Base-by-base conservation (phyloP, 177 flowering plant species). In the Vitis hybrid region DNA sequence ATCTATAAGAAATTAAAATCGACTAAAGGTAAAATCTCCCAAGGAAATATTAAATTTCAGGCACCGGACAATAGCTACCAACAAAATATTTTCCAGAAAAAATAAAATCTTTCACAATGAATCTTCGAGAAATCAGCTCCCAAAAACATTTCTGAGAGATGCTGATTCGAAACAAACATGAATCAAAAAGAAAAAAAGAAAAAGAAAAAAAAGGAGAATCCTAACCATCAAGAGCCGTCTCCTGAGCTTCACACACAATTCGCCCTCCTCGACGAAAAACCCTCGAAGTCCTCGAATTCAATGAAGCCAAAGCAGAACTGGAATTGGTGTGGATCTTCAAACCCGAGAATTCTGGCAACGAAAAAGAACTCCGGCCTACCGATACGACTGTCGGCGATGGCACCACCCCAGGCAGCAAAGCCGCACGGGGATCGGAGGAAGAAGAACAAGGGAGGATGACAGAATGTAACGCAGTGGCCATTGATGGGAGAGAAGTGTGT, bases 161-260 rank as follows among this genome's bases (percentile, higher is more conserved):
- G 11, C 4, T 15, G 11, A 11, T 20, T 31, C 15, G 15, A 33
- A 58, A 15, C 47, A 12, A 28, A 20, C 14, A 47, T n/a, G 5
- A 54, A 60, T 7, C 7, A 24, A 52, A 9, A 31, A 12, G 2
- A 53, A 63, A 19, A 28, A 53, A 1, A 33, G 19, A 19, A n/a
- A 33, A n/a, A 3, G 49, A 1, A 17, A 11, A 4, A n/a, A 17
- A 53, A 49, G 15, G 51, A 38, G 44, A 68, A 63, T 58, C 22
- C 65, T 53, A 19, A 73, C 76, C 28, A 11, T 54, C 67, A 15
- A 63, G 60, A 38, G 67, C 71, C 14, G 68, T 62, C 7, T 55
- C 76, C 56, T 67, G 76, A 73, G 76, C 67, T 73, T 73, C 61
- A 9, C 71, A 73, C 4, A 73, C 67, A 55, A 73, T 19, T 55